Base-by-base conservation (phyloP, 176 grass and related monocot genomes). In the Oryza officinalis region DNA sequence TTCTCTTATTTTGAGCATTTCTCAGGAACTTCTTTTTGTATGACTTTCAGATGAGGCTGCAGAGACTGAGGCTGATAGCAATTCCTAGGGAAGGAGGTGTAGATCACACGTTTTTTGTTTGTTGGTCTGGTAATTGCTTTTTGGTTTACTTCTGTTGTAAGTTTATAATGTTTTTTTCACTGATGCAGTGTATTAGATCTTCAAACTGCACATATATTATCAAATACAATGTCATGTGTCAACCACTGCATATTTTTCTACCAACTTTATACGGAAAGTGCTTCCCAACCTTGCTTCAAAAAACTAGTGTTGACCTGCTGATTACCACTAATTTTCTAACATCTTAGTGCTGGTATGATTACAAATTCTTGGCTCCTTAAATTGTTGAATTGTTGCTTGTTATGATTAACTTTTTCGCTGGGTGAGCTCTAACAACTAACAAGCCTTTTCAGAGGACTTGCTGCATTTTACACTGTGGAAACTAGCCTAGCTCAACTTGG, bases 21-120 rank as follows among this genome's bases (percentile, higher is more conserved):
- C 63, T 83, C 12, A 89, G 6, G 22, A 52, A 13, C n/a, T 80
- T 78, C 25, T 38, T 72, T 83, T 65, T 75, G 13, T 78, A 23
- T 52, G n/a, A 69, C 83, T 89, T 82, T 79, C 90, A 92, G 86
- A 84, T 78, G 77, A 37, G 50, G 60, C 49, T 65, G 84, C 84
- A 81, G 87, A 63, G 26, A 57, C 66, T 27, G 41, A 81, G 49
- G 87, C 76, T 69, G 67, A 59, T 27, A 66, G 0, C 85, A 87
- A 44, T 74, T 85, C 84, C 27, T 87, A 90, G 66, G 30, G 71
- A 32, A 85, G 63, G 63, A 43, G 63, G 20, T 52, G 27, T 87
- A 78, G 17, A 89, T 77, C 18, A 65, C 9, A 18, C 26, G 49
- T 65, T 83, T 71, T 72, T 44, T 13, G 1, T 54, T 84, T 88